Percentiles rank a stretch among this genome's conserved stretches.
Conservation (phyloP, 257 asterid genomes). For the Capsicum baccatum region DNA sequence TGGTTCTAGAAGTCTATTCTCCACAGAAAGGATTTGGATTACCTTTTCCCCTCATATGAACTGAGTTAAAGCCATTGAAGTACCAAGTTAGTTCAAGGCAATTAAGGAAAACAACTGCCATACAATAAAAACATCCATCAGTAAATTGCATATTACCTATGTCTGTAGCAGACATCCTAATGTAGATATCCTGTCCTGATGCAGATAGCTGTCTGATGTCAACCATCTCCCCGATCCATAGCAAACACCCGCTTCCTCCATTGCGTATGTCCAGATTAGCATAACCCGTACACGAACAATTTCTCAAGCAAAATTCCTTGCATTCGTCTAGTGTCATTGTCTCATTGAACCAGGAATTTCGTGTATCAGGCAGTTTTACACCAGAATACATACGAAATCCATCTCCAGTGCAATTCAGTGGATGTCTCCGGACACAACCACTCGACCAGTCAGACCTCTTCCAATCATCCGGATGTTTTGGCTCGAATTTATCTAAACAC, state of each 20-base stretch:
- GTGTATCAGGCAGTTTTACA: slow-evolving; percentile 41
- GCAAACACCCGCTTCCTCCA: slow-evolving; percentile 41
- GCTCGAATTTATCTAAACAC: slow-evolving; percentile 37
- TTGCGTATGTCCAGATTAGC: slow-evolving; percentile 33
- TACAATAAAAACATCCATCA: too few species aligned
- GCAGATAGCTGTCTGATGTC: slow-evolving; percentile 35
- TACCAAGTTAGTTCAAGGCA: too few species aligned
- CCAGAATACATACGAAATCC: slow-evolving; percentile 38
- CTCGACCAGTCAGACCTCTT: slow-evolving; percentile 33
- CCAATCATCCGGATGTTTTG: slow-evolving; percentile 38
- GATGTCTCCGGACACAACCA: slow-evolving; percentile 35
- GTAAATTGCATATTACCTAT: slow-evolving; percentile 31
- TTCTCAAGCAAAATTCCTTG: slow-evolving; percentile 29
- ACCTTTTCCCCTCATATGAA: too few species aligned
- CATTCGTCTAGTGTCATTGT: slow-evolving; percentile 36
- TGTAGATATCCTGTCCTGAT: slow-evolving; percentile 43
- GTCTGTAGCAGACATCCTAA: slow-evolving; percentile 43
- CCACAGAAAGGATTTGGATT: too few species aligned
- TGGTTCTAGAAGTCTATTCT: too few species aligned
- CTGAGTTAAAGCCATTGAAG: too few species aligned
- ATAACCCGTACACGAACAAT: slow-evolving; percentile 43
- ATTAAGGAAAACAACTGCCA: too few species aligned
- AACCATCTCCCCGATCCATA: slow-evolving; percentile 39
- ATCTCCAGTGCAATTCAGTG: slow-evolving; percentile 33
- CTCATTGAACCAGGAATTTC: slow-evolving; percentile 27